These are phyloP conservation scores for Brassica juncea DNA, from an alignment of 345 rosid genomes.

Conservation along the genomic window DNA sequence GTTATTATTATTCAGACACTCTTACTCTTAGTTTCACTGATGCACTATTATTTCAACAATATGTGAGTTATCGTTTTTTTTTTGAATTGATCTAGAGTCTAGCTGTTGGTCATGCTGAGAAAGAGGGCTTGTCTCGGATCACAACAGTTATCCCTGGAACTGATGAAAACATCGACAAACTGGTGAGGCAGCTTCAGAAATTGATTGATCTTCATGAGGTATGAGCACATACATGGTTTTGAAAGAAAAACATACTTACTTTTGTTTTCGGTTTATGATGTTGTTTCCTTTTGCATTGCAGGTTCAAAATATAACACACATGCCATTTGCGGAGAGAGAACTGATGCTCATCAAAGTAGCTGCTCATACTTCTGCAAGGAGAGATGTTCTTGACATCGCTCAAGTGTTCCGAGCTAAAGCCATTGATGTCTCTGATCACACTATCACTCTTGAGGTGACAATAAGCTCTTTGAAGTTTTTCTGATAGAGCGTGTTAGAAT, in stretches of 20 bases:
- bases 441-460: conserved; percentile 63
- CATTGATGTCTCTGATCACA: conserved; percentile 73
- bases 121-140: conserved; percentile 65
- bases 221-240: conserved; percentile 17
- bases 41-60: conserved; percentile 1
- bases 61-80: neutral
- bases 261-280: neutral
- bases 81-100: conserved; percentile 51
- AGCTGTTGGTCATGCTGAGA: conserved; percentile 73
- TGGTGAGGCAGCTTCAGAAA: conserved; percentile 71
- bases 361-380: conserved; percentile 59
- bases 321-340: conserved; percentile 75
- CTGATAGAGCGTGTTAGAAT: too few relatives aligned
- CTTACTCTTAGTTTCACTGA: conserved; percentile 6
- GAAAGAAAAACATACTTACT: neutral
- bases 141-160: conserved; percentile 79
- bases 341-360: conserved; percentile 72
- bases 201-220: conserved; percentile 72
- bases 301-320: conserved; percentile 61
- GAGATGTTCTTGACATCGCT: conserved; percentile 75
- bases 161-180: conserved; percentile 64
- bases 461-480: too few relatives aligned
- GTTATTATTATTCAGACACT: conserved; percentile 32
- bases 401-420: conserved; percentile 63
- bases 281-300: conserved; percentile 27